phyloP scores from a whole-genome alignment of 257 asterid species.

The Prunella vulgaris region DNA sequence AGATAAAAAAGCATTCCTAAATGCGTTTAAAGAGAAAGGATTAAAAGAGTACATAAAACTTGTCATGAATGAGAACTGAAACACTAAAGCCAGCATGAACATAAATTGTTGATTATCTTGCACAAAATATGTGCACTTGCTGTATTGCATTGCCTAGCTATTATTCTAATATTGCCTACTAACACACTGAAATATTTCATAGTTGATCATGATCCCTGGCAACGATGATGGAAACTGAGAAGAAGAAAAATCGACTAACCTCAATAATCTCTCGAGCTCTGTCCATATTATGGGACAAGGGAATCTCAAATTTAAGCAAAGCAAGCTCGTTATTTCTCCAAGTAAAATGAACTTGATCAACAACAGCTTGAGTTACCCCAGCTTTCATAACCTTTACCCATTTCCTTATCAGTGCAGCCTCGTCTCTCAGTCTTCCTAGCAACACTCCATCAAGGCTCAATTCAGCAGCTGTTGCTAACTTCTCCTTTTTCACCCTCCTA shows the following conservation, averaged over 20 bases:
- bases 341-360: conserved; percentile 48
- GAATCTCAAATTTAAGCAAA: conserved; percentile 80
- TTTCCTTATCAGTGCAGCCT: conserved; percentile 55
- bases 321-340: conserved; percentile 88
- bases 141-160: conserved; percentile 3
- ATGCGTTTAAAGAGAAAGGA: not conserved
- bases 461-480: conserved; percentile 43
- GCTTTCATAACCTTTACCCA: conserved; percentile 96
- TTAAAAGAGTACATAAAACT: not conserved
- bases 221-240: not conserved
- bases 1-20: not conserved
- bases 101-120: not conserved
- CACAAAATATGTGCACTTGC: not conserved
- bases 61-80: conserved; percentile 1
- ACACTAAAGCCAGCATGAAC: conserved; percentile 12
- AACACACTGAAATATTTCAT: not conserved
- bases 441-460: conserved; percentile 52
- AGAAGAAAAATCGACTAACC: conserved; percentile 42
- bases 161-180: not conserved
- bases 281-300: conserved; percentile 73
- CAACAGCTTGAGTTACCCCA: conserved; percentile 78
- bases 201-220: not conserved
- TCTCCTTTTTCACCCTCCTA: conserved; percentile 44
- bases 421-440: conserved; percentile 63
- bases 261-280: conserved; percentile 82